Evolutionary conservation across 2,329 filamentous ascomycete genomes (phyloP), one percentile per base, ranked within the genome.

Genomic region (Sporothrix humicola): DNA sequence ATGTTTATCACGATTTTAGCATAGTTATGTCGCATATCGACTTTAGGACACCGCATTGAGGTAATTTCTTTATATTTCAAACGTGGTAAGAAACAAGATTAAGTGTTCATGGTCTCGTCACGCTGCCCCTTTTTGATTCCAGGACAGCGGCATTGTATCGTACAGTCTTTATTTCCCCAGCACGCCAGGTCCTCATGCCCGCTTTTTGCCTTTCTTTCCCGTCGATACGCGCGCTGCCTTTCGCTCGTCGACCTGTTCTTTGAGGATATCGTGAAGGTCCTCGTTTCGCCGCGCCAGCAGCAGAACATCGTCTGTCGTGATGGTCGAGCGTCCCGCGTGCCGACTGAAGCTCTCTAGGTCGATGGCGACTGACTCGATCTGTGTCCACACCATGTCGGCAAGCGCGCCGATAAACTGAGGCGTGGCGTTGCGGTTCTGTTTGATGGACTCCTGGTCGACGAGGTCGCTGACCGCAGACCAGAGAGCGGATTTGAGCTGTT

Each of bases 331-430:
- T 0, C 93, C 92, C 12, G 93, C 95, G 82, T 99, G 96, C 71
- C 90, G 90, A 78, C 84, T 85, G 77, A 88, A 87, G 77, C 81
- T 86, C 79, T 89, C 88, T 23, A 90, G 81, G 75, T 90, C 88
- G 17, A 84, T 81, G 0, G 87, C 87, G 2, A 89, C 84, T 70
- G 86, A 88, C 77, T 89, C 88, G 70, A 97, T 92, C 77, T 97
- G 94, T 0, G 90, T 88, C 90, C 93, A 97, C 8, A 95, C 92
- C 81, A 97, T 88, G 81, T 97, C 94, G 0, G 93, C 96, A 79
- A 97, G 82, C 0, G 92, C 92, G 9, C 92, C 94, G 77, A 97
- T 97, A 81, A 97, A 97, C 79, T 97, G 94, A 1, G 93, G 93
- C 37, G 95, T 97, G 7, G 95, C 93, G 81, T 97, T 98, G 76